These are phyloP conservation scores for Myxozyma sirexii DNA, from an alignment of 805 yeast genomes.

Conservation along the genomic window DNA sequence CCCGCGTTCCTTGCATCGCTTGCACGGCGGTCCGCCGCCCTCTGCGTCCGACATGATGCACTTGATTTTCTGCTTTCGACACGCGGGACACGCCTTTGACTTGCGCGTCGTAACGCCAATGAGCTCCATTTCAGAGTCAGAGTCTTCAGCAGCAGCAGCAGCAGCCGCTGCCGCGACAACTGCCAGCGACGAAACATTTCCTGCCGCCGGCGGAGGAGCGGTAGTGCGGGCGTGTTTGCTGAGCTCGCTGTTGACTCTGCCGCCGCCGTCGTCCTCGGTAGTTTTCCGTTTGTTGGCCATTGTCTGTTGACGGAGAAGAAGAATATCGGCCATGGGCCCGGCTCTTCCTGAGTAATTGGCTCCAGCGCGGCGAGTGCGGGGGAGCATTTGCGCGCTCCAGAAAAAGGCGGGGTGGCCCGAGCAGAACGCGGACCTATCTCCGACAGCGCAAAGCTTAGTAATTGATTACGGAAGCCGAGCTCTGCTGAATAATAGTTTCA, in stretches of 20 bases:
- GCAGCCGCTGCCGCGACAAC: constrained; percentile 8
- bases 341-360: background rate
- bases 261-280: background rate
- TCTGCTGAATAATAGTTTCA: too few relatives aligned
- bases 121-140: constrained; percentile 10
- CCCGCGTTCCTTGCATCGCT: constrained; percentile 21
- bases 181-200: background rate
- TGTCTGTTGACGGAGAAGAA: background rate
- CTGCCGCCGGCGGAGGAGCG: background rate
- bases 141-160: constrained; percentile 2
- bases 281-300: background rate
- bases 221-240: background rate
- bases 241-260: background rate
- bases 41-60: constrained; percentile 25
- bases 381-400: background rate
- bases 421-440: constrained; percentile 1
- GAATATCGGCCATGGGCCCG: background rate
- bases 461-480: too few relatives aligned
- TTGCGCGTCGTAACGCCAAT: constrained; percentile 27
- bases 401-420: background rate
- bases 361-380: background rate
- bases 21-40: constrained; percentile 26
- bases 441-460: background rate
- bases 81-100: constrained; percentile 30
- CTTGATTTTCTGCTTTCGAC: constrained; percentile 28